phyloP scores from a whole-genome alignment of 306 rosid species.

The Neltuma alba region DNA sequence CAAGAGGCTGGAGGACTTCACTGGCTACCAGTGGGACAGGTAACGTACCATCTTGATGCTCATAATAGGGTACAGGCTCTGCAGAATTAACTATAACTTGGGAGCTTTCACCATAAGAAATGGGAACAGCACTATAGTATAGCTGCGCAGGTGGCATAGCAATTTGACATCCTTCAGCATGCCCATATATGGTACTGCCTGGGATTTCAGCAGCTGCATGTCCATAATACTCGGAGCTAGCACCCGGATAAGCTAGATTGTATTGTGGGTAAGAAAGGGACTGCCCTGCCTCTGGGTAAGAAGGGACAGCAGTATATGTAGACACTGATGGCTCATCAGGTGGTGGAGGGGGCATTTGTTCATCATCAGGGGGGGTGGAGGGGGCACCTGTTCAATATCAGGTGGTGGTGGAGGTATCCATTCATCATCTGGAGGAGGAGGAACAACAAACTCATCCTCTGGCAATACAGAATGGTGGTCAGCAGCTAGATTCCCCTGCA shows the following conservation, averaged over 20 bases:
- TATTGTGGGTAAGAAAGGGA: conserved; percentile 61
- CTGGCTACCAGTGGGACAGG: conserved; percentile 41
- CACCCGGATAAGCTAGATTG: conserved; percentile 56
- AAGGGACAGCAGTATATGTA: conserved; percentile 51
- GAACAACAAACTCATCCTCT: conserved; percentile 54
- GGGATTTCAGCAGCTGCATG: conserved; percentile 57
- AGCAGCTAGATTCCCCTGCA: conserved; percentile 43
- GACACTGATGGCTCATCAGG: conserved; percentile 78
- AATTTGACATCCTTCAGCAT: conserved; percentile 53
- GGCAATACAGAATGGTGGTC: conserved; percentile 36
- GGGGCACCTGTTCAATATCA: conserved; percentile 82
- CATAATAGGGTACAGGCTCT: conserved; percentile 60
- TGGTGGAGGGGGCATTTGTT: conserved; percentile 79
- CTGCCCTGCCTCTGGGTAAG: conserved; percentile 66
- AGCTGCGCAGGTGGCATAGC: conserved; percentile 60
- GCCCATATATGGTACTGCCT: conserved; percentile 59
- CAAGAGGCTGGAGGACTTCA: conserved; percentile 32
- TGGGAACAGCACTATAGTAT: conserved; percentile 69
- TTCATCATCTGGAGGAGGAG: conserved; percentile 89
- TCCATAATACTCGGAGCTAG: conserved; percentile 67
- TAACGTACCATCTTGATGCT: conserved; percentile 55
- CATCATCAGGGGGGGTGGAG: conserved; percentile 91
- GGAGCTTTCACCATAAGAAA: conserved; percentile 52
- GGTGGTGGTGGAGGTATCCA: conserved; percentile 98
- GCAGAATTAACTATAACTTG: conserved; percentile 55